A percentile compares a stretch with the other conserved stretches of the same genome.
These are phyloP conservation scores for Ogataea methanolica DNA, from an alignment of 805 yeast species.

Conservation along the genomic window DNA sequence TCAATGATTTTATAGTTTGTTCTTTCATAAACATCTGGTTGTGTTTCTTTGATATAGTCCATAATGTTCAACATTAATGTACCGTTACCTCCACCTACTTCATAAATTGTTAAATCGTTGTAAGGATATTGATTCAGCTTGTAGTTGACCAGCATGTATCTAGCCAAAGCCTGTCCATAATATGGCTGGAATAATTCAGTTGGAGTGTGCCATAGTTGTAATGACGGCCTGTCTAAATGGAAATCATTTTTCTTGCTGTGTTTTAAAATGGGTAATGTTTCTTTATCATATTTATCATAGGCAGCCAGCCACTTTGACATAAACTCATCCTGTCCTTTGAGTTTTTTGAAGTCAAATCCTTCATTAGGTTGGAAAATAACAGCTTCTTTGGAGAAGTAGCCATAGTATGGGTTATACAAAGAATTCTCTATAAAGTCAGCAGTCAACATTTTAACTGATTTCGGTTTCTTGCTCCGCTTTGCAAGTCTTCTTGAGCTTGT, in stretches of 20 bases:
- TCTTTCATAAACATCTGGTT: slow-evolving; percentile 69
- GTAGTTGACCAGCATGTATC: slow-evolving; percentile 69
- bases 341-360: slow-evolving; percentile 57
- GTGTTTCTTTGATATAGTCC: slow-evolving; percentile 53
- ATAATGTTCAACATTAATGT: slow-evolving; percentile 74
- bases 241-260: slow-evolving; percentile 17
- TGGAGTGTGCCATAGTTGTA: slow-evolving; percentile 88
- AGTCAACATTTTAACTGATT: slow-evolving; percentile 61
- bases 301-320: slow-evolving; percentile 62
- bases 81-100: slow-evolving; percentile 90
- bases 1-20: slow-evolving; percentile 72
- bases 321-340: slow-evolving; percentile 65
- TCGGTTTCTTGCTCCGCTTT: slow-evolving; percentile 46
- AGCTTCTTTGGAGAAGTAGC: slow-evolving; percentile 76
- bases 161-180: slow-evolving; percentile 82
- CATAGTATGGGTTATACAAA: slow-evolving; percentile 74
- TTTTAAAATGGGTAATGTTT: slow-evolving; percentile 17
- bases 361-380: slow-evolving; percentile 65
- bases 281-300: slow-evolving; percentile 47
- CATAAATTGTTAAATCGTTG: slow-evolving; percentile 70
- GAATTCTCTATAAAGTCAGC: slow-evolving; percentile 84
- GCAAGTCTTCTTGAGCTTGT: slow-evolving; percentile 34
- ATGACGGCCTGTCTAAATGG: slow-evolving; percentile 33
- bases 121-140: slow-evolving; percentile 65
- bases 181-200: slow-evolving; percentile 80